Percentiles rank a stretch among this genome's conserved stretches.
phyloP scores from a whole-genome alignment of 1,284 basidiomycete species.

The Trametes pubescens region DNA sequence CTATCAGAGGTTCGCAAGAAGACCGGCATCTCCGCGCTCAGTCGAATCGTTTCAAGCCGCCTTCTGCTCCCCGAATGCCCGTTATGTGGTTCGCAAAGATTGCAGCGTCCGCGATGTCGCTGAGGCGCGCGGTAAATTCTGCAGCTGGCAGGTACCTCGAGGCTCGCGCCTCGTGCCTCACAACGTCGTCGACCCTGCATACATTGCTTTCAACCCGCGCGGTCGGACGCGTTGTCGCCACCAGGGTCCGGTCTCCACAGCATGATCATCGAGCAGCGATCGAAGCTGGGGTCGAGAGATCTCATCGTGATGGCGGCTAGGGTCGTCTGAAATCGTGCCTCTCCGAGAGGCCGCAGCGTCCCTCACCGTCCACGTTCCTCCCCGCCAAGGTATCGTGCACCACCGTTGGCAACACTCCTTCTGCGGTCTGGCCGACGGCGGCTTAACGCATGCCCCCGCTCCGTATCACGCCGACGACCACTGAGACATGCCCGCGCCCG shows the following conservation, averaged over 20 bases:
- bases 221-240: background rate
- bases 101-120: background rate
- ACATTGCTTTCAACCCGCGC: background rate
- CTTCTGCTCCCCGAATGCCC: background rate
- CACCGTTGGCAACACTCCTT: too few species aligned
- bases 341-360: conserved; percentile 19
- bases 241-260: background rate
- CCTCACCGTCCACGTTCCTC: background rate
- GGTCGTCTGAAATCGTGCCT: conserved; percentile 16
- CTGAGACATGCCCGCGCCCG: conserved; percentile 8
- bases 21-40: background rate
- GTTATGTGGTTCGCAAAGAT: background rate
- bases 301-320: conserved; percentile 17
- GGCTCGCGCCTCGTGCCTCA: background rate
- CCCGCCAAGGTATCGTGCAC: conserved; percentile 14
- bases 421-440: conserved; percentile 4
- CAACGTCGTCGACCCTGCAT: background rate
- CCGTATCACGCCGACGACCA: conserved; percentile 16
- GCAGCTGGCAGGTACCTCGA: background rate
- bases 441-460: conserved; percentile 8
- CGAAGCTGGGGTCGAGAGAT: conserved; percentile 9
- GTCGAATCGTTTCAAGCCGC: background rate
- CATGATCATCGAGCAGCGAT: background rate
- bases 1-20: conserved; percentile 1
- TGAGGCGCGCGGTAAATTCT: background rate